phyloP scores from a whole-genome alignment of 2,329 filamentous ascomycete genomes.

The Alternaria ethzedia region DNA sequence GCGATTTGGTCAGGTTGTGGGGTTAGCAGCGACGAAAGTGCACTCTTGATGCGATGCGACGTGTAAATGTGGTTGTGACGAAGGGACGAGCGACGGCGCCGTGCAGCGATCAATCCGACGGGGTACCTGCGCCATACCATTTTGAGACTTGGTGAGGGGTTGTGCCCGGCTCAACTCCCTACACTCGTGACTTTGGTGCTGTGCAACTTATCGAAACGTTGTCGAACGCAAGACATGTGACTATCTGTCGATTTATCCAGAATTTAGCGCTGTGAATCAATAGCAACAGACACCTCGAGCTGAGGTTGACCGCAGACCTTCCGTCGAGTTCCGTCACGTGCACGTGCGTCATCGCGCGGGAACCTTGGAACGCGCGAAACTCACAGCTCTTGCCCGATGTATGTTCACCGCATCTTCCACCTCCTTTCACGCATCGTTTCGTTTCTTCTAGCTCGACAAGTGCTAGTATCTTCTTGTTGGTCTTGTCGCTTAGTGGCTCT shows the following conservation, averaged over 20 bases:
- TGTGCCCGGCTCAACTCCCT: constrained; percentile 9
- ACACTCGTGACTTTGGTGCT: constrained; percentile 13
- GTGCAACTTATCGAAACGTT: not conserved
- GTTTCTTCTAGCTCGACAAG: not conserved
- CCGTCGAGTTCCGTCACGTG: not conserved
- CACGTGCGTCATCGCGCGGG: not conserved
- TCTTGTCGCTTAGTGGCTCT: not conserved
- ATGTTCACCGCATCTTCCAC: not conserved
- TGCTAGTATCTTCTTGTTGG: not conserved
- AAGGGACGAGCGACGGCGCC: constrained; percentile 24
- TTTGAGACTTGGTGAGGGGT: constrained; percentile 16
- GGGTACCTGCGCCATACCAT: constrained; percentile 26
- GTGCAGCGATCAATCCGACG: constrained; percentile 30
- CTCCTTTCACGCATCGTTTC: not conserved
- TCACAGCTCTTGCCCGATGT: not conserved
- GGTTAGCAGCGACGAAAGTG: constrained; percentile 36
- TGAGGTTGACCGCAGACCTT: not conserved
- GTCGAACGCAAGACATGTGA: not conserved
- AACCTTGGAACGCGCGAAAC: not conserved
- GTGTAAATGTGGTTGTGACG: constrained; percentile 30
- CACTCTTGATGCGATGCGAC: constrained; percentile 18
- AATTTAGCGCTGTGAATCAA: not conserved
- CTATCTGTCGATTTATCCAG: not conserved
- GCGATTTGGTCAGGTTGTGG: constrained; percentile 22
- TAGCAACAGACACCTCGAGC: not conserved